Conservation (phyloP, 169 alveolate genomes). For the Amoebophrya sp. region DNA sequence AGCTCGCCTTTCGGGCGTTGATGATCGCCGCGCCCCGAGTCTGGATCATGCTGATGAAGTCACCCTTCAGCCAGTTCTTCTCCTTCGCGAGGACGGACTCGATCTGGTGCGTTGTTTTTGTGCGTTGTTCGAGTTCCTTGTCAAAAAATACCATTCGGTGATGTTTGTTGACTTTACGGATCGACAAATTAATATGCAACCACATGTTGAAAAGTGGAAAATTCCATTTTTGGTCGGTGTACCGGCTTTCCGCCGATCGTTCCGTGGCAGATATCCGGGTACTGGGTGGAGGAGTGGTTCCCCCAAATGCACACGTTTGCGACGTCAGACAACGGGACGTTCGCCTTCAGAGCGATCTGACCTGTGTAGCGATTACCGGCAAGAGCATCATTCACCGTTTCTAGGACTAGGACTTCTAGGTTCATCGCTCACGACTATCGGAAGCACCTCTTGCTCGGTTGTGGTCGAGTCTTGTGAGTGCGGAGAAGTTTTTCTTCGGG, state of each 20-base stretch:
- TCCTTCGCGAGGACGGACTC: slow-evolving; percentile 4
- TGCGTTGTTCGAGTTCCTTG: too few relatives aligned
- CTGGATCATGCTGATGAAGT: background rate
- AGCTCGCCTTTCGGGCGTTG: background rate
- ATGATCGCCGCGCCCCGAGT: background rate
- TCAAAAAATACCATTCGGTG: background rate
- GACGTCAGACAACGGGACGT: slow-evolving; percentile 13
- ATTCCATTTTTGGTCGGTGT: background rate
- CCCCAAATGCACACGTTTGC: slow-evolving; percentile 49
- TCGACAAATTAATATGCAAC: too few relatives aligned
- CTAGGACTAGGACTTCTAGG: too few relatives aligned
- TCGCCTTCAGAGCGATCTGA: slow-evolving; percentile 31
- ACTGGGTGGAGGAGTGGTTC: slow-evolving; percentile 44
- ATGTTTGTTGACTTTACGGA: background rate
- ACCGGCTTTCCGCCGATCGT: slow-evolving; percentile 29
- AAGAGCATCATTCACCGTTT: too few relatives aligned
- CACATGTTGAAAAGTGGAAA: too few relatives aligned
- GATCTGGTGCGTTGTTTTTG: too few relatives aligned
- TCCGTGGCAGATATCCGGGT: slow-evolving; percentile 47
- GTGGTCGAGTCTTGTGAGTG: slow-evolving; percentile 59
- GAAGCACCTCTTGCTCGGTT: slow-evolving; percentile 43
- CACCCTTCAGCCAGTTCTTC: background rate
- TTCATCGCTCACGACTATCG: too few relatives aligned
- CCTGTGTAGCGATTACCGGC: too few relatives aligned
- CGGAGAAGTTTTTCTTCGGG: slow-evolving; percentile 50